Base-by-base conservation (phyloP, 1,284 basidiomycete species). In the Sanghuangporus weigelae region DNA sequence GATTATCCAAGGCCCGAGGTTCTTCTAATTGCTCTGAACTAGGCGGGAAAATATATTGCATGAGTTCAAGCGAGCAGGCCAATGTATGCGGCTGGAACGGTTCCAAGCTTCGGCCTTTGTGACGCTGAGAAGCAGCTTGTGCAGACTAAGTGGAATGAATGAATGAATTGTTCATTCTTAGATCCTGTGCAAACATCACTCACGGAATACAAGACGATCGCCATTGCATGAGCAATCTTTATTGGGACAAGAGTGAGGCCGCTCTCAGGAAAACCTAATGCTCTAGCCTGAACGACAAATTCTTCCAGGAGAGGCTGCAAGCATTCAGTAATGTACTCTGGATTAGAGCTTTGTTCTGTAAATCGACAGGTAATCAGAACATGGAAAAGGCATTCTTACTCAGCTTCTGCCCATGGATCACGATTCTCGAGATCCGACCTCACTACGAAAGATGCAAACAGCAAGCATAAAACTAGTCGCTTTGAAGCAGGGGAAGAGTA, bases 401-500 rank as follows among this genome's bases (percentile, higher is more conserved):
- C 51, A 58, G 49, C 38, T 49, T 54, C 58, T 2, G 39, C 44
- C 49, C 39, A 62, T 11, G 62, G n/a, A 44, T 67, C 62, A 42
- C 59, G 58, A 35, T 63, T 63, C 12, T 63, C 69, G 10, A 84
- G 65, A 35, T 78, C 75, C 8, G 81, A 79, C n/a, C 69, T 72
- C 60, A 90, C 71, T 23, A 90, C 76, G 68, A 83, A 81, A 31
- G 75, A 77, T 6, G 79, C 83, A 67, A 87, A 85, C 38, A 81
- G 59, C 26, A 92, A 72, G 36, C 76, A 78, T 31, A 84, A 68
- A 12, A 82, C 79, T 53, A 90, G 71, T 8, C 88, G 81, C 67
- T 79, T 80, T 10, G 85, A 78, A 38, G 85, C 85, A 39, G 83
- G 81, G 21, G 89, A 90, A 31, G 77, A 73, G 36, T 76, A 67